Evolutionary conservation across 163 green algal species (phyloP).

Genomic region (Chlorella variabilis): DNA sequence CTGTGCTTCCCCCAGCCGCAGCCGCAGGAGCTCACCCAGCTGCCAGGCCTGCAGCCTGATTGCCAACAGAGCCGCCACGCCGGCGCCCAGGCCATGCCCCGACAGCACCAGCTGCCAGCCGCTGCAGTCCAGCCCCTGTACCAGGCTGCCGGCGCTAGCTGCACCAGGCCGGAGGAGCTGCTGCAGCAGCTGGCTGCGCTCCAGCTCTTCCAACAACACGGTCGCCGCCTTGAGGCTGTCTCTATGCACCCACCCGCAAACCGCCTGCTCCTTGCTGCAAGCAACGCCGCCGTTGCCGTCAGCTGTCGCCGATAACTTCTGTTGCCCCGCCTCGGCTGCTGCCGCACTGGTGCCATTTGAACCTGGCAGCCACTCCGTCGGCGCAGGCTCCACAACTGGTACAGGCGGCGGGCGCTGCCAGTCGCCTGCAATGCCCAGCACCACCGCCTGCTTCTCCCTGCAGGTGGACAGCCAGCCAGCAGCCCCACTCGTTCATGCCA

Average conservation of each 20-base stretch:
- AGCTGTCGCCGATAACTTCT: background rate
- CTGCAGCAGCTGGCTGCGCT: slow-evolving; percentile 14
- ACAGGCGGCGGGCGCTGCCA: slow-evolving; percentile 2
- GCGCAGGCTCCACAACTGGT: background rate
- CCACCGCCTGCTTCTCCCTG: slow-evolving; percentile 4
- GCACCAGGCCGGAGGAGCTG: background rate
- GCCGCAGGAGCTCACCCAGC: slow-evolving; percentile 30
- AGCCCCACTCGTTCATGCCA: too few species aligned
- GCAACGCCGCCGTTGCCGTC: background rate
- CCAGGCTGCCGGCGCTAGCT: background rate
- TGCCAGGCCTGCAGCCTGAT: slow-evolving; percentile 1
- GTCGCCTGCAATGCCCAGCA: slow-evolving; percentile 25
- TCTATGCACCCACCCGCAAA: background rate
- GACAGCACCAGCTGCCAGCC: slow-evolving; percentile 34
- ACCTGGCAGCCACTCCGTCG: slow-evolving; percentile 3
- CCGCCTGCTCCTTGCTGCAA: background rate
- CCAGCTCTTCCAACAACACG: background rate
- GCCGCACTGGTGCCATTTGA: background rate
- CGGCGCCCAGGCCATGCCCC: slow-evolving; percentile 30
- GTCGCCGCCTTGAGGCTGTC: slow-evolving; percentile 9
- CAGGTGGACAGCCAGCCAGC: background rate
- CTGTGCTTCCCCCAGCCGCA: too few species aligned
- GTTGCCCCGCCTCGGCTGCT: background rate
- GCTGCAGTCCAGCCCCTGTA: background rate
- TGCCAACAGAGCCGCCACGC: slow-evolving; percentile 13